Evolutionary conservation across 176 grass and related monocot species (phyloP).

Genomic region (Bolboschoenus planiculmis): DNA sequence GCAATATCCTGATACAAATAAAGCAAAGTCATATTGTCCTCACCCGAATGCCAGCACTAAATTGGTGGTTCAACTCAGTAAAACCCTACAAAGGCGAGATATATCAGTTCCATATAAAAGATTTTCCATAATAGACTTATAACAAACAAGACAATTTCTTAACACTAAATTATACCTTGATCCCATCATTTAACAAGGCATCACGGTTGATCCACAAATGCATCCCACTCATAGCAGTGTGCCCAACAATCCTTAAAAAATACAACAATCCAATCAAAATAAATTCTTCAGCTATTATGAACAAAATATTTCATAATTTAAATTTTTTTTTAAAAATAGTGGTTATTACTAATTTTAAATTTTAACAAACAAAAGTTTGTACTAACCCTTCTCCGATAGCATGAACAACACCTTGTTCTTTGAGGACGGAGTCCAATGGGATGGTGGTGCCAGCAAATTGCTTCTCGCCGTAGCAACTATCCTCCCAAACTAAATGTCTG

Average conservation of each 20-base stretch:
- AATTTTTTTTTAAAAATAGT: too few relatives aligned
- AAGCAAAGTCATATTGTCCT: not conserved
- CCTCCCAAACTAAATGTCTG: conserved; percentile 89
- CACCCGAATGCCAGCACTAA: conserved; percentile 36
- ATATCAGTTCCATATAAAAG: not conserved
- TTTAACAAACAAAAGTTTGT: not conserved
- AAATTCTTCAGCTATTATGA: conserved; percentile 10
- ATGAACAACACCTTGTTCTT: conserved; percentile 30
- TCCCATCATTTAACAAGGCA: not conserved
- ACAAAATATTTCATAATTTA: not conserved
- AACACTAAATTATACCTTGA: not conserved
- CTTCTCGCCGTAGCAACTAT: conserved; percentile 61
- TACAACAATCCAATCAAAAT: conserved; percentile 8
- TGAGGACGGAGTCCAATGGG: conserved; percentile 14
- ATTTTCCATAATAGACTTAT: not conserved
- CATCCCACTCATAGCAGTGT: conserved; percentile 25
- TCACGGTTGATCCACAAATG: conserved; percentile 29
- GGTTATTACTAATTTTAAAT: not conserved
- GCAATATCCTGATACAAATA: not conserved
- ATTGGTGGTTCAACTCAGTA: conserved; percentile 28
- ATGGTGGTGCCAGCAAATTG: conserved; percentile 2
- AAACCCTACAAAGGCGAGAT: conserved; percentile 26
- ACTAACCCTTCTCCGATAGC: conserved; percentile 30
- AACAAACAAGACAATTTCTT: not conserved
- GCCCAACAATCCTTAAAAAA: conserved; percentile 28